phyloP scores from a whole-genome alignment of 768 basidiomycete species.

The Lentinula sp. region DNA sequence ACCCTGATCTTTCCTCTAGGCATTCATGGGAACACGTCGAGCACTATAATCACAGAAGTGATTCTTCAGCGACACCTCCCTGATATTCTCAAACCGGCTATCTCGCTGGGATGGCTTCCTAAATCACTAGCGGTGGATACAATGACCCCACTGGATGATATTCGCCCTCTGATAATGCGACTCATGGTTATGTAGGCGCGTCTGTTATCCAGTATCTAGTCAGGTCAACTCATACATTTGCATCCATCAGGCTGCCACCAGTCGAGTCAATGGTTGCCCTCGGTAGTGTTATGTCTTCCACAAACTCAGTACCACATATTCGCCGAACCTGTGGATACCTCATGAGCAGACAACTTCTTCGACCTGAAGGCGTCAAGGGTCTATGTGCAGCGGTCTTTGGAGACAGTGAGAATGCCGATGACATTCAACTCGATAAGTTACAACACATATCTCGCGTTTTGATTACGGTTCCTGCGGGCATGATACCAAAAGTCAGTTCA shows the following conservation, averaged over 20 bases:
- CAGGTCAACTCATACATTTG: conserved; percentile 36
- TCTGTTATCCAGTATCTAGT: conserved; percentile 11
- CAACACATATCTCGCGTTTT: conserved; percentile 67
- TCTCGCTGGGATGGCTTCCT: conserved; percentile 72
- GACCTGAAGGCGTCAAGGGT: conserved; percentile 64
- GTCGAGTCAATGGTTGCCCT: conserved; percentile 62
- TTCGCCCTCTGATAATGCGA: conserved; percentile 48
- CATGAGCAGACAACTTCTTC: conserved; percentile 64
- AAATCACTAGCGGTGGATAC: conserved; percentile 33
- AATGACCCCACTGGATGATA: conserved; percentile 33
- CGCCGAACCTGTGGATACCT: conserved; percentile 55
- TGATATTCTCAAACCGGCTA: conserved; percentile 53
- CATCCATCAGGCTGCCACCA: conserved; percentile 60
- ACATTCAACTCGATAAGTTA: conserved; percentile 60
- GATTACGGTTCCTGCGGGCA: conserved; percentile 51
- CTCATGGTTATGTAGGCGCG: conserved; percentile 56
- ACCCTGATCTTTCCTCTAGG: conserved; percentile 48
- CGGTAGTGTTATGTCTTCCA: conserved; percentile 48
- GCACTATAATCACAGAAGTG: conserved; percentile 57
- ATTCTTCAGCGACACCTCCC: conserved; percentile 48
- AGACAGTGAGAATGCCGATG: conserved; percentile 47
- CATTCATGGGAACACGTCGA: conserved; percentile 38
- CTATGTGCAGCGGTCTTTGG: conserved; percentile 67
- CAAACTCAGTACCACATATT: conserved; percentile 41
- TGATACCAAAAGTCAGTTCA: conserved; percentile 46